Evolutionary conservation across 2,329 filamentous ascomycete genomes (phyloP).

Genomic region (Fusarium succisae): DNA sequence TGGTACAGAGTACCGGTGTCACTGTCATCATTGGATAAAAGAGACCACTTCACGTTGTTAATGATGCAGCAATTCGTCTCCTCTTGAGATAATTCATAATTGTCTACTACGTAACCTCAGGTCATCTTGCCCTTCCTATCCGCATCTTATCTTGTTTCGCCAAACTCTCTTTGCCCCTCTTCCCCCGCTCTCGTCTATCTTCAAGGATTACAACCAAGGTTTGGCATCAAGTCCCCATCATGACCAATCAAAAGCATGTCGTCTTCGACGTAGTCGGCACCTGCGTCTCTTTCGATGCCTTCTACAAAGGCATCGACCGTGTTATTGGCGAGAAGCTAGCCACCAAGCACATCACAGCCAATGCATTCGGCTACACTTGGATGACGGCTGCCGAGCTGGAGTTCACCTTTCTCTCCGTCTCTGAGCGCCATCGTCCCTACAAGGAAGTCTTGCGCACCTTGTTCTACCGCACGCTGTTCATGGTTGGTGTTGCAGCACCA

Average conservation of each 20-base stretch:
- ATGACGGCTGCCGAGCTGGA: constrained; percentile 5
- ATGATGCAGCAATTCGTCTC: not conserved
- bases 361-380: constrained; percentile 5
- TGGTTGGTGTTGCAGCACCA: constrained; percentile 52
- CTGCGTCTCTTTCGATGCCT: not conserved
- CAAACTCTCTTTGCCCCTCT: not conserved
- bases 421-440: constrained; percentile 31
- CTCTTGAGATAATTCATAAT: not conserved
- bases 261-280: constrained; percentile 5
- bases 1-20: not conserved
- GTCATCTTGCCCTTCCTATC: not conserved
- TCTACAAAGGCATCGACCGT: not conserved
- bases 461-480: not conserved
- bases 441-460: constrained; percentile 43
- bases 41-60: not conserved
- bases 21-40: constrained; percentile 4
- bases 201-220: not conserved
- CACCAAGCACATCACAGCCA: not conserved
- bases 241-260: constrained; percentile 2
- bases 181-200: not conserved
- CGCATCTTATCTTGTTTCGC: not conserved
- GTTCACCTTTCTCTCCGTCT: constrained; percentile 2
- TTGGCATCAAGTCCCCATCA: not conserved
- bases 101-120: not conserved
- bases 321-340: not conserved